Conservation (phyloP, 371 early-diverging fungal genomes). For the Nematocida displodere region DNA sequence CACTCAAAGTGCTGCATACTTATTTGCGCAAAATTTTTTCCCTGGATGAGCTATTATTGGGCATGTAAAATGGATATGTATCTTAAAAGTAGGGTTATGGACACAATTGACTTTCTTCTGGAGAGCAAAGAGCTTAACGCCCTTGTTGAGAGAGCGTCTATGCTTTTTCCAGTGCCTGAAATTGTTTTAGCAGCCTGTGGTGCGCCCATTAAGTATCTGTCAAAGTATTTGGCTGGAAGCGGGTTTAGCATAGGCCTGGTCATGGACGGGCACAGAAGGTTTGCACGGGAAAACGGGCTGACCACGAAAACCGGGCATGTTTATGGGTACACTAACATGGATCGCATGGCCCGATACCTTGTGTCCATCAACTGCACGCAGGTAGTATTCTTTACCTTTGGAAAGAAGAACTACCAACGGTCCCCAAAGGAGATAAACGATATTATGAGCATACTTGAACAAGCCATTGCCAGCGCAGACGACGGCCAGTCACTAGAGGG, state of each 20-base stretch:
- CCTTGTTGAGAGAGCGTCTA: not conserved
- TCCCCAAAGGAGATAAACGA: slow-evolving; percentile 74
- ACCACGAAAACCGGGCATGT: slow-evolving; percentile 13
- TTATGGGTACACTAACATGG: slow-evolving; percentile 49
- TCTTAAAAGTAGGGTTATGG: not conserved
- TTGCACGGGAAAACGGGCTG: slow-evolving; percentile 65
- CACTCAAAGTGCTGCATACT: not conserved
- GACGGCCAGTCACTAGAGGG: not conserved
- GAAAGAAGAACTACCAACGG: slow-evolving; percentile 88
- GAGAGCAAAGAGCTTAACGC: not conserved
- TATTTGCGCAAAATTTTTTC: not conserved
- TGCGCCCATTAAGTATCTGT: not conserved
- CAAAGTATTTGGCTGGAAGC: not conserved
- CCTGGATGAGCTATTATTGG: not conserved
- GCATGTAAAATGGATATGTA: not conserved
- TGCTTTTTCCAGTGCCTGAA: not conserved
- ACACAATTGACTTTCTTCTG: not conserved
- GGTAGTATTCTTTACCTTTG: slow-evolving; percentile 92
- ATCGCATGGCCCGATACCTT: slow-evolving; percentile 75
- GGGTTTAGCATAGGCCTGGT: slow-evolving; percentile 71
- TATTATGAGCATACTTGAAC: slow-evolving; percentile 75
- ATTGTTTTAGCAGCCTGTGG: not conserved
- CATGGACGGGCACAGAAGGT: slow-evolving; percentile 95
- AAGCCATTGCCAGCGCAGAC: slow-evolving; percentile 67
- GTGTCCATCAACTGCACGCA: slow-evolving; percentile 74